A percentile compares a stretch with the other conserved stretches of the same genome.
phyloP scores from a whole-genome alignment of 179 eudicot species.

The Spergularia azorica region DNA sequence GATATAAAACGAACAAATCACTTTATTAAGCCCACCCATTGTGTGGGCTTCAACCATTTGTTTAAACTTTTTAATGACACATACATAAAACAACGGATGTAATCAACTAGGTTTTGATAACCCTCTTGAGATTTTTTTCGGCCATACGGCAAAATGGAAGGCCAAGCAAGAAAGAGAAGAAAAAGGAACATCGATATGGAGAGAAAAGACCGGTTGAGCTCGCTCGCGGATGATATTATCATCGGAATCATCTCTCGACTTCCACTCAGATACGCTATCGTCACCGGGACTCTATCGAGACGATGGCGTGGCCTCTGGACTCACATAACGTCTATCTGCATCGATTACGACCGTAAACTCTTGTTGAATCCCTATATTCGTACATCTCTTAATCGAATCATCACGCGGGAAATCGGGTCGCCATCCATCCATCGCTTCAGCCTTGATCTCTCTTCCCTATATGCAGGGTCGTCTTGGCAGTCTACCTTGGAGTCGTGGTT shows the following conservation, averaged over 20 bases:
- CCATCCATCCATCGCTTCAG: background rate
- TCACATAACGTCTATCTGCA: background rate
- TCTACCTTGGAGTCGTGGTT: background rate
- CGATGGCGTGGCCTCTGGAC: conserved; percentile 11
- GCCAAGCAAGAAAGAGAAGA: background rate
- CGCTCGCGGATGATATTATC: background rate
- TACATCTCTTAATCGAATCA: background rate
- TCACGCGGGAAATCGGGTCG: background rate
- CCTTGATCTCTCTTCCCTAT: background rate
- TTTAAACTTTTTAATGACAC: background rate
- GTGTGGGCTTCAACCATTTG: too few species aligned
- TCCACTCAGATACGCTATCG: background rate
- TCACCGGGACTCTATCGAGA: background rate
- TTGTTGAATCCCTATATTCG: background rate
- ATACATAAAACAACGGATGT: too few species aligned
- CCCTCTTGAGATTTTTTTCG: too few species aligned
- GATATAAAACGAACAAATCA: too few species aligned
- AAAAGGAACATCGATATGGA: too few species aligned
- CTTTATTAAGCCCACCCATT: too few species aligned
- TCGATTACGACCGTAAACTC: background rate
- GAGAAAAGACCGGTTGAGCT: background rate
- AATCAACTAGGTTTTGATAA: too few species aligned
- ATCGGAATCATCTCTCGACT: background rate
- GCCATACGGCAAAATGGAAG: too few species aligned
- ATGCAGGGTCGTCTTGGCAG: background rate